A percentile compares a stretch with the other conserved stretches of the same genome.
Conservation (phyloP, 139 green algal genomes). For the Trebouxia sp. region DNA sequence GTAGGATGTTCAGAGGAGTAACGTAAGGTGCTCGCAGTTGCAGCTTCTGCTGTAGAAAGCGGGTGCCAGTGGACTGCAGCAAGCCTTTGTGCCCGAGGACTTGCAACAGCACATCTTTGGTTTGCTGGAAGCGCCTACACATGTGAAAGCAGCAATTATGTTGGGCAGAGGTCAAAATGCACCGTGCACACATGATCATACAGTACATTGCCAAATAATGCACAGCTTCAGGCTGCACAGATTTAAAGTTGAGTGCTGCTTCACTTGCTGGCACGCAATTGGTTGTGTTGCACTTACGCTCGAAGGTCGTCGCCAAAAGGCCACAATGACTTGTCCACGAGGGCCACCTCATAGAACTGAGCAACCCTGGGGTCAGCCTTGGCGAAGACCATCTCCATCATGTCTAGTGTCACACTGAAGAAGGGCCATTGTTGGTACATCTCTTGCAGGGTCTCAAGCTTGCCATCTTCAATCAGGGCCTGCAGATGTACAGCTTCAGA, state of each 20-base stretch:
- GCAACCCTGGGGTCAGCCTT: slow-evolving; percentile 91
- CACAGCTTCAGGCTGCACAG: not conserved
- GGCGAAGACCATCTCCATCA: slow-evolving; percentile 98
- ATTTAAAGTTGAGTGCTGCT: not conserved
- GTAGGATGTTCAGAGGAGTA: slow-evolving; percentile 93
- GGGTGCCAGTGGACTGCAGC: slow-evolving; percentile 70
- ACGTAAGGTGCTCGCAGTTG: slow-evolving; percentile 89
- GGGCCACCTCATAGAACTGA: slow-evolving; percentile 44
- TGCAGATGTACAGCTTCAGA: too few relatives aligned
- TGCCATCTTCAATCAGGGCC: slow-evolving; percentile 48
- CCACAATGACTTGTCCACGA: slow-evolving; percentile 59
- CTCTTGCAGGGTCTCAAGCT: slow-evolving; percentile 50
- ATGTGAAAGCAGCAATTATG: too few relatives aligned
- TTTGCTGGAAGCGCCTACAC: slow-evolving; percentile 51
- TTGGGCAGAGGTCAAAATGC: too few relatives aligned
- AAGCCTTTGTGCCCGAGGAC: slow-evolving; percentile 71
- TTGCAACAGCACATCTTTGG: slow-evolving; percentile 54
- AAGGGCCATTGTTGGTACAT: slow-evolving; percentile 99
- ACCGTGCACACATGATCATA: too few relatives aligned
- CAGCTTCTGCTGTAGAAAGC: slow-evolving; percentile 80
- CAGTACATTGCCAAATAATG: too few relatives aligned
- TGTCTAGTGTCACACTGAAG: slow-evolving; percentile 94
- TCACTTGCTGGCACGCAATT: too few relatives aligned
- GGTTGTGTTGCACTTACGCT: slow-evolving; percentile 15
- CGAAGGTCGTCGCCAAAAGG: slow-evolving; percentile 68